Evolutionary conservation across 2,329 filamentous ascomycete species (phyloP), one percentile per base, ranked within the genome.

Genomic region (Microsporum canis): DNA sequence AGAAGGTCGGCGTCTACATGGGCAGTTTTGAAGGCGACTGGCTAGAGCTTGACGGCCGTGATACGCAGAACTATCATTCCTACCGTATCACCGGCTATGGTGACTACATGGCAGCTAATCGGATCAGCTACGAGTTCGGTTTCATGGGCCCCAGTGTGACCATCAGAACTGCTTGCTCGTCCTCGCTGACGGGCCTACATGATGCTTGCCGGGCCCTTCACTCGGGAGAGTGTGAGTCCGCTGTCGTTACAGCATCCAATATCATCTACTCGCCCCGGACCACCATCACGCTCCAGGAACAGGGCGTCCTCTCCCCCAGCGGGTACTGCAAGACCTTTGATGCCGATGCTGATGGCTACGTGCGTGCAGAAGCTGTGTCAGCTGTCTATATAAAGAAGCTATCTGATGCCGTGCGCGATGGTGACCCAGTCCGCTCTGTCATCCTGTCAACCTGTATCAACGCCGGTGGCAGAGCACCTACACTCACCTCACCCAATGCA

Each of bases 281-380:
- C 38, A 31, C 36, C 5, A 23, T 29, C 2, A 39, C 17, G 0
- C 69, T 76, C 67, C 66, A 68, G 1, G 68, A 73, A 41, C 68
- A 75, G 34, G 72, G 73, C 0, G 68, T 77, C 0, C 65, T 79
- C 2, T 73, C 72, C 1, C 66, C 69, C 0, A 66, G 69, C 0
- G 74, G 71, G 8, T 65, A 63, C 31, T 72, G 68, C n/a, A 70
- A 71, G 8, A 69, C 68, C 6, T 73, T 74, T 58, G 67, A 68
- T 62, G 67, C 65, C 29, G 66, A 66, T 0, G 71, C 72, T 1
- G 66, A 73, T 38, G 71, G 74, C 0, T 73, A 72, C 63, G 71
- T 66, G 2, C 65, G 72, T 14, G 75, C 70, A 0, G 72, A 76
- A 60, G 69, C 71, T 2, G 69, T 75, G 17, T 68, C 33, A 63